A percentile compares a stretch with the other conserved stretches of the same genome.
These are phyloP conservation scores for Phytophthora cajani DNA, from an alignment of 352 stramenopile genomes.

Conservation along the genomic window DNA sequence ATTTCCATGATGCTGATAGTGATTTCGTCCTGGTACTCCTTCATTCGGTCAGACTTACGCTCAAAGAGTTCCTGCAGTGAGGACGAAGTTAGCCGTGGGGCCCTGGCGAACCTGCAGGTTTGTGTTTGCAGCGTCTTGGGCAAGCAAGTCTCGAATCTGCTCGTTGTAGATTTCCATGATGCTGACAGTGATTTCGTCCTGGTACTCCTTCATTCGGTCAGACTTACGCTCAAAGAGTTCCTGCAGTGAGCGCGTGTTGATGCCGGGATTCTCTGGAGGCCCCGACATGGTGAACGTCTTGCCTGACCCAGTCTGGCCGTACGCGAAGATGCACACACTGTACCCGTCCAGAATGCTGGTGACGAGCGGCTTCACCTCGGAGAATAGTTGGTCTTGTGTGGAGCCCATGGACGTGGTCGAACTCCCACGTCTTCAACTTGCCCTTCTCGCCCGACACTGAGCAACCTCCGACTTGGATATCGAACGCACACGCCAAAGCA, in stretches of 20 bases:
- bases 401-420: conserved; percentile 79
- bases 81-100: conserved; percentile 84
- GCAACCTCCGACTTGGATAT: conserved; percentile 82
- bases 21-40: conserved; percentile 87
- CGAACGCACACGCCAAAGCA: conserved; percentile 96
- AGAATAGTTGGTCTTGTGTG: conserved; percentile 82
- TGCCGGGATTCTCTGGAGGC: conserved; percentile 69
- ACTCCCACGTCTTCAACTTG: conserved; percentile 89
- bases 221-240: conserved; percentile 83
- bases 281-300: conserved; percentile 90
- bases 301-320: conserved; percentile 87
- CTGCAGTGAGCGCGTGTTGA: conserved; percentile 87
- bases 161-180: conserved; percentile 98
- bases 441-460: conserved; percentile 78
- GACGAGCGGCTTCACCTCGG: conserved; percentile 77
- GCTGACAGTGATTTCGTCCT: conserved; percentile 89
- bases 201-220: conserved; percentile 71
- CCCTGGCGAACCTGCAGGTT: conserved; percentile 88
- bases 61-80: conserved; percentile 87
- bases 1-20: conserved; percentile 96
- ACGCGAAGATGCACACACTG: conserved; percentile 93
- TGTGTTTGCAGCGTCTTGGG: conserved; percentile 78
- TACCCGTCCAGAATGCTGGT: conserved; percentile 88
- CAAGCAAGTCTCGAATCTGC: conserved; percentile 93
- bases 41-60: conserved; percentile 64